phyloP scores from a whole-genome alignment of 257 asterid species.

The Nicotiana otophora region DNA sequence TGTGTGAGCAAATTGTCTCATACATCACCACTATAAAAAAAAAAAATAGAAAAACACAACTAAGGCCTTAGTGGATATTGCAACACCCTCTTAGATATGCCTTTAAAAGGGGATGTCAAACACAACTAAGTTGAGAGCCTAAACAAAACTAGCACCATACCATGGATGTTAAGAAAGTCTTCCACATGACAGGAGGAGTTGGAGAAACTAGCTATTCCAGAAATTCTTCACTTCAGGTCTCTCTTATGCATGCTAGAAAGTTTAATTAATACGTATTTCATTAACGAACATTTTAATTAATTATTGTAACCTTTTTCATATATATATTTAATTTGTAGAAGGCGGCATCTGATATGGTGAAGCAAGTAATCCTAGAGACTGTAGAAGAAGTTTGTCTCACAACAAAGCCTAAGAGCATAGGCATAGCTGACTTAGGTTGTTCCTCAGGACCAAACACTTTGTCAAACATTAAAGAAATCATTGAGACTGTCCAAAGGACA shows the following conservation, averaged over 20 bases:
- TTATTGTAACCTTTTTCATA: no score
- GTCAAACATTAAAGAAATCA: slow-evolving; percentile 47
- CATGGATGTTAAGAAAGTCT: slow-evolving; percentile 64
- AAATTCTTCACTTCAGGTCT: slow-evolving; percentile 74
- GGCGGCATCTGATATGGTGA: slow-evolving; percentile 63
- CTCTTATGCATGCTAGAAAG: background rate
- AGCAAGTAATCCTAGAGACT: slow-evolving; percentile 47
- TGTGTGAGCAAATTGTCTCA: no score
- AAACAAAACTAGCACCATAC: background rate
- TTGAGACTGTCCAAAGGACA: slow-evolving; percentile 30
- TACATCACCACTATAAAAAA: no score
- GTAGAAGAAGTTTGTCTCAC: slow-evolving; percentile 32
- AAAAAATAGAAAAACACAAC: no score
- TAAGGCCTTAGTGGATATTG: no score
- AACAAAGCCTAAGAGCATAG: slow-evolving; percentile 54
- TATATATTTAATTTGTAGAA: slow-evolving; percentile 33
- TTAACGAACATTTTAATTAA: background rate
- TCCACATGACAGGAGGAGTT: slow-evolving; percentile 83
- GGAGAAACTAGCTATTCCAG: slow-evolving; percentile 61
- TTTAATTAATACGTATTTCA: background rate
- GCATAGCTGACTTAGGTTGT: slow-evolving; percentile 86
- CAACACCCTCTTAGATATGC: no score
- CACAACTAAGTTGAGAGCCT: background rate
- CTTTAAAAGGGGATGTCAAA: background rate
- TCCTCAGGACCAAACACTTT: slow-evolving; percentile 81